Evolutionary conservation across 2,329 filamentous ascomycete species (phyloP), one percentile per base, ranked within the genome.

Genomic region (Xylaria arbuscula): DNA sequence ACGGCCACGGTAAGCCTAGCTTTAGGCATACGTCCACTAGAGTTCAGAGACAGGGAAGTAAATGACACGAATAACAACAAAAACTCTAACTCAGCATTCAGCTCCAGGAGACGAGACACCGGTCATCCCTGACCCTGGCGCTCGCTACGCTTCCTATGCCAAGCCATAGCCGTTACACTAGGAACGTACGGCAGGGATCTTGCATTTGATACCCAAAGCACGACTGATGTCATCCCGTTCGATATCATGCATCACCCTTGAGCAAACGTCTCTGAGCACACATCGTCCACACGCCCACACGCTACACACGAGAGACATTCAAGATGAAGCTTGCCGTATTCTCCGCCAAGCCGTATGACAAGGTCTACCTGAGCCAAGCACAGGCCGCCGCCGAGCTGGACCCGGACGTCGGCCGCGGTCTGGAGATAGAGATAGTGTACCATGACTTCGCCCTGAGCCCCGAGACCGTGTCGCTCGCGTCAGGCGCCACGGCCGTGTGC

Each of bases 331-430:
- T 91, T 75, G 85, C 87, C 71, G 83, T 91, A 69, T 92, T 90
- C 80, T 90, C 87, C 80, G 81, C 88, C 64, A 90, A 91, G 78
- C 81, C 87, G 57, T 90, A 90, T 79, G 89, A 90, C 81, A 85
- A 84, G 72, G 80, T 81, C 67, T 89, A 84, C 77, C 80, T 91
- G 48, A 78, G 81, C 47, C 78, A 81, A 47, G 83, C 82, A 40
- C 81, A 81, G 45, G 75, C 76, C 17, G 72, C 78, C 63, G 75
- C 79, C 62, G 19, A 22, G 45, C 70, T 77, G 58, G 74, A 76
- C 32, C 71, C 75, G n/a, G 72, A 80, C 28, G 74, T 75, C 42
- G 76, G 80, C 59, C 13, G 32, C 64, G 32, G 28, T 28, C 28
- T 28, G 28, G 28, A 48, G 10, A 79, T 87, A 71, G 81, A 87